phyloP scores from a whole-genome alignment of 805 yeast genomes.

The Monosporozyma aerobia region DNA sequence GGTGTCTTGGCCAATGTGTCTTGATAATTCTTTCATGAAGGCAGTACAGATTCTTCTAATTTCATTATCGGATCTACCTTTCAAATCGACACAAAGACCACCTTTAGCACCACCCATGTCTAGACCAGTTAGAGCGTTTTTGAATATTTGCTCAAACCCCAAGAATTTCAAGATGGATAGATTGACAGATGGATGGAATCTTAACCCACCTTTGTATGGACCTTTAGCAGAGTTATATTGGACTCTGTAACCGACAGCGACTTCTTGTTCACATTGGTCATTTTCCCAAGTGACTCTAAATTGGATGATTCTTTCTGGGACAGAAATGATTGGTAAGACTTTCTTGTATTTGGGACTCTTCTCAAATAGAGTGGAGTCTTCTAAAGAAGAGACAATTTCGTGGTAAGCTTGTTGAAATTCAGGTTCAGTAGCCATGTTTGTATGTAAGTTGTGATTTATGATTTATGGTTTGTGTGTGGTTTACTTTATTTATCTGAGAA shows the following conservation, averaged over 20 bases:
- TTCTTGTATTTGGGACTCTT: slow-evolving; percentile 84
- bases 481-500: too few species aligned
- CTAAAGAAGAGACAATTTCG: slow-evolving; percentile 80
- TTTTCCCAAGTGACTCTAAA: slow-evolving; percentile 98
- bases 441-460: too few species aligned
- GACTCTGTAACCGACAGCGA: slow-evolving; percentile 95
- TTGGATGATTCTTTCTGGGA: slow-evolving; percentile 93
- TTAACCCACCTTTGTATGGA: slow-evolving; percentile 98
- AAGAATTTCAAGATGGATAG: slow-evolving; percentile 89
- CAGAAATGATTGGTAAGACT: slow-evolving; percentile 80
- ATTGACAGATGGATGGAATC: slow-evolving; percentile 96
- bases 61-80: slow-evolving; percentile 86
- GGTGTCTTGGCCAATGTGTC: slow-evolving; percentile 94
- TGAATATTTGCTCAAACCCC: slow-evolving; percentile 97
- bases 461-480: too few species aligned
- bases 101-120: slow-evolving; percentile 99
- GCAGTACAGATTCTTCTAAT: slow-evolving; percentile 95
- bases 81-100: slow-evolving; percentile 97
- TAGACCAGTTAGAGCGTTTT: slow-evolving; percentile 94
- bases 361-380: slow-evolving; percentile 83
- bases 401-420: slow-evolving; percentile 98
- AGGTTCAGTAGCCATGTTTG: slow-evolving; percentile 50
- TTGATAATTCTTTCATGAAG: slow-evolving; percentile 90
- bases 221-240: slow-evolving; percentile 98
- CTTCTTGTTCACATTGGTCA: slow-evolving; percentile 84